Conservation (phyloP, 192 early-diverging fungal genomes). For the Gamsiella multidivaricata region DNA sequence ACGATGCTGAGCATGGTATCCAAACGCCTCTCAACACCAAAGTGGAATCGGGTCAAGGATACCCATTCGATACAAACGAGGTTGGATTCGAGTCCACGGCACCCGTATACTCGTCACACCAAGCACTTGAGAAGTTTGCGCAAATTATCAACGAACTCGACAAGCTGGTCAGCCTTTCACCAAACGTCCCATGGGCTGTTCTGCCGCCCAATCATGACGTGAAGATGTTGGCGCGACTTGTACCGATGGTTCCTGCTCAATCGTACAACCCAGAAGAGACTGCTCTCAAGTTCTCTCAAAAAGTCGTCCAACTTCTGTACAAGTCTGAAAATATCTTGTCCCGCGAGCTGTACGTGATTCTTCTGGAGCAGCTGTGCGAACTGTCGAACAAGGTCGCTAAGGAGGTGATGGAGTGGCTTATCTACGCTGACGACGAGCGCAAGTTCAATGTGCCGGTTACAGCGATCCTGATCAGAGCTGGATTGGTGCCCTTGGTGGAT, state of each 20-base stretch:
- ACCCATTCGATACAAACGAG: slow-evolving; percentile 38
- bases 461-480: slow-evolving; percentile 81
- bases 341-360: slow-evolving; percentile 82
- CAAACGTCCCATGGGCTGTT: slow-evolving; percentile 65
- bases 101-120: slow-evolving; percentile 54
- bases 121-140: slow-evolving; percentile 70
- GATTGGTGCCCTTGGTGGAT: slow-evolving; percentile 80
- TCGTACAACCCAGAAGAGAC: slow-evolving; percentile 81
- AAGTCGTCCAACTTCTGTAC: slow-evolving; percentile 88
- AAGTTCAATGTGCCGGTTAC: slow-evolving; percentile 91
- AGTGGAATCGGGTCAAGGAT: slow-evolving; percentile 23
- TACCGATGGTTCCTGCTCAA: slow-evolving; percentile 73
- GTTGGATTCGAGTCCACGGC: slow-evolving; percentile 21
- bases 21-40: slow-evolving; percentile 36
- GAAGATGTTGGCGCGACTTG: slow-evolving; percentile 75
- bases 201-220: slow-evolving; percentile 86
- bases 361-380: slow-evolving; percentile 89
- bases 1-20: slow-evolving; percentile 34
- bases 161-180: slow-evolving; percentile 68
- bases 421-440: slow-evolving; percentile 95
- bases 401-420: slow-evolving; percentile 93
- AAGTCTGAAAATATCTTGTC: slow-evolving; percentile 77
- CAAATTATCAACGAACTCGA: slow-evolving; percentile 83
- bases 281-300: slow-evolving; percentile 87
- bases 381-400: slow-evolving; percentile 80